Percentiles rank a stretch among this genome's conserved stretches.
phyloP scores from a whole-genome alignment of 2,329 filamentous ascomycete genomes.

The Decorospora gaudefroyi region DNA sequence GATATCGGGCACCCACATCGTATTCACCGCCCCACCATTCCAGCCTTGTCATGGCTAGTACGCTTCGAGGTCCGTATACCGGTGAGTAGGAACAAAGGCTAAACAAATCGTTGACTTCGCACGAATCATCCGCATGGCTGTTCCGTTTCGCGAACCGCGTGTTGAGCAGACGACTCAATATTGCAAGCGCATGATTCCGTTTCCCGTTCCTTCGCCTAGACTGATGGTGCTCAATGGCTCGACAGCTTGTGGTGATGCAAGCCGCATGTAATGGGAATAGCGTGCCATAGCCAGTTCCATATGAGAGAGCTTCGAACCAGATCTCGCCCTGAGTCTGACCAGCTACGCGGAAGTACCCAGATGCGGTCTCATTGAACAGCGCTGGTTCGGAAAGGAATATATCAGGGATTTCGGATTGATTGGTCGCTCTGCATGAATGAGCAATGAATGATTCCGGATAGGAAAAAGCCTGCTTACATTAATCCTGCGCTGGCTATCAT shows the following conservation, averaged over 20 bases:
- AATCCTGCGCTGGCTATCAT: constrained; percentile 14
- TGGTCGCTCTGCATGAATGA: constrained; percentile 6
- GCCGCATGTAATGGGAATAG: constrained; percentile 34
- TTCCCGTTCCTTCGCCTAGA: neutral
- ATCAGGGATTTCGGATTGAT: constrained; percentile 10
- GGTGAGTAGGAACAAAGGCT: constrained; percentile 14
- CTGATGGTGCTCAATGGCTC: constrained; percentile 18
- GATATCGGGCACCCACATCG: constrained; percentile 19
- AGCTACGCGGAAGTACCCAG: constrained; percentile 23
- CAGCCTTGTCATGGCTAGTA: constrained; percentile 22
- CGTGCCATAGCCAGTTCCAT: constrained; percentile 14
- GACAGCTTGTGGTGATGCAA: constrained; percentile 29
- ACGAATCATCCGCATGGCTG: neutral
- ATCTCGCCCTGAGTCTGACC: constrained; percentile 15
- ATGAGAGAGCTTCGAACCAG: constrained; percentile 22
- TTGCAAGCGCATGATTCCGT: constrained; percentile 8
- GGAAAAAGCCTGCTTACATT: constrained; percentile 4
- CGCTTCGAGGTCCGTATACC: constrained; percentile 25
- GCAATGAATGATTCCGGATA: neutral
- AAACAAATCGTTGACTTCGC: constrained; percentile 26
- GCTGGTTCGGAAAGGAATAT: constrained; percentile 30
- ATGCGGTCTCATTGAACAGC: constrained; percentile 16
- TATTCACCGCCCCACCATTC: constrained; percentile 35
- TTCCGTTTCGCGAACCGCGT: constrained; percentile 8
- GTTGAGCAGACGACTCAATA: constrained; percentile 21